Evolutionary conservation across 257 asterid genomes (phyloP).

Genomic region (Catharanthus roseus): DNA sequence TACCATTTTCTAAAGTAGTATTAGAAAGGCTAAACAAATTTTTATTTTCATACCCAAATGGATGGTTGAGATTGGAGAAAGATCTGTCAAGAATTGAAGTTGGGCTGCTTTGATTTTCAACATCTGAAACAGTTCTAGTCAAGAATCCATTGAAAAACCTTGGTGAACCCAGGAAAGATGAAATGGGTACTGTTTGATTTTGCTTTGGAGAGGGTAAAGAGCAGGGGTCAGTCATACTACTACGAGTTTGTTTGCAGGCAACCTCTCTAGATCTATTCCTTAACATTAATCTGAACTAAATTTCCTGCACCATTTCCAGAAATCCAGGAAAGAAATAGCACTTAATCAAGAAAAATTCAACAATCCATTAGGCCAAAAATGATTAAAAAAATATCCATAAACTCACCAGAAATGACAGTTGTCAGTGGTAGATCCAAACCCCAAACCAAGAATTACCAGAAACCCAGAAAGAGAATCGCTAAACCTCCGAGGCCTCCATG

Average conservation of each 20-base stretch:
- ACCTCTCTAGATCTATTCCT: constrained; percentile 77
- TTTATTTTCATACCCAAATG: constrained; percentile 46
- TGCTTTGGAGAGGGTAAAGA: constrained; percentile 34
- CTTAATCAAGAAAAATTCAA: not conserved
- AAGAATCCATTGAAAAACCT: constrained; percentile 55
- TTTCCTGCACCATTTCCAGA: not conserved
- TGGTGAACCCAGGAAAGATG: constrained; percentile 65
- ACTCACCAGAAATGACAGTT: not conserved
- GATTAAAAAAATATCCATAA: too few species aligned
- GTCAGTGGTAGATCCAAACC: not conserved
- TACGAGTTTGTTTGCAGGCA: constrained; percentile 45
- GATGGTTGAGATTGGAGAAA: constrained; percentile 39
- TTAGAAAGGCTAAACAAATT: not conserved
- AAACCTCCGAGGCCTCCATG: constrained; percentile 36
- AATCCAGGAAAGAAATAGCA: not conserved
- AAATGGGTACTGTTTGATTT: constrained; percentile 40
- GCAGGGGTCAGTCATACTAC: constrained; percentile 44
- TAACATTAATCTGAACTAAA: constrained; percentile 15
- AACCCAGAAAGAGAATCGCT: not conserved
- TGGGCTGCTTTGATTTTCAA: constrained; percentile 48
- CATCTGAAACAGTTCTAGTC: constrained; percentile 33
- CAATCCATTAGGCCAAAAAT: too few species aligned
- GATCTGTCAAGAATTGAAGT: constrained; percentile 63
- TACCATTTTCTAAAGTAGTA: constrained; percentile 16
- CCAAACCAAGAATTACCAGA: not conserved